Base-by-base conservation (phyloP, 371 early-diverging fungal species). In the Mucor lusitanicus region DNA sequence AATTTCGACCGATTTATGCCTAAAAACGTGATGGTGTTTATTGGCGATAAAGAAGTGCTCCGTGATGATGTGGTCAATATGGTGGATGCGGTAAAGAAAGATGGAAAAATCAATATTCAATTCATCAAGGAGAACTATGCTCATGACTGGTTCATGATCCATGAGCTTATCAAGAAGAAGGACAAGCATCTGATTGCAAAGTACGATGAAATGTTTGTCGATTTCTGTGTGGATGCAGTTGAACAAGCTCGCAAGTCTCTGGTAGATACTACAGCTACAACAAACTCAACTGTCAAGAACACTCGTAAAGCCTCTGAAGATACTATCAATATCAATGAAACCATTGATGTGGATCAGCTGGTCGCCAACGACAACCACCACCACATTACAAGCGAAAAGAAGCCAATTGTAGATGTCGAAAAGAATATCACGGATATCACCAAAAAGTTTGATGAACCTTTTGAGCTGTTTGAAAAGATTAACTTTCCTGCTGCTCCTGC, bases 131-230 rank as follows among this genome's bases (percentile, higher is more conserved):
- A 78, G 44, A 60, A 72, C 7, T 77, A 77, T 66, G 61, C 68
- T 13, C 82, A 81, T 61, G 77, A 77, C 42, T 81, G 82, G 82
- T 81, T 72, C 61, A 32, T 81, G 59, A 75, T 78, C 23, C 77
- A 72, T 21, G 75, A 77, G 19, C 70, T 79, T n/a, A 67, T 81
- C 37, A 74, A 70, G 21, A 69, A 71, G 28, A 72, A 69, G 42
- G 71, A 79, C 25, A 77, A 70, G 30, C 32, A 44, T 3, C 63
- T 73, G 54, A 64, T 81, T 30, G 33, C 61, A 1, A 65, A 66
- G 21, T 75, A 74, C 46, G 79, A 78, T 50, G 74, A 75, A 44
- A 21, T 68, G 42, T 72, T 72, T 63, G 73, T 65, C 6, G 73
- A 72, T 9, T 72, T 68, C 61, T 65, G 63, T 13, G 62, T 72